Conservation (phyloP, 768 basidiomycete genomes). For the Albatrellus ellisii region DNA sequence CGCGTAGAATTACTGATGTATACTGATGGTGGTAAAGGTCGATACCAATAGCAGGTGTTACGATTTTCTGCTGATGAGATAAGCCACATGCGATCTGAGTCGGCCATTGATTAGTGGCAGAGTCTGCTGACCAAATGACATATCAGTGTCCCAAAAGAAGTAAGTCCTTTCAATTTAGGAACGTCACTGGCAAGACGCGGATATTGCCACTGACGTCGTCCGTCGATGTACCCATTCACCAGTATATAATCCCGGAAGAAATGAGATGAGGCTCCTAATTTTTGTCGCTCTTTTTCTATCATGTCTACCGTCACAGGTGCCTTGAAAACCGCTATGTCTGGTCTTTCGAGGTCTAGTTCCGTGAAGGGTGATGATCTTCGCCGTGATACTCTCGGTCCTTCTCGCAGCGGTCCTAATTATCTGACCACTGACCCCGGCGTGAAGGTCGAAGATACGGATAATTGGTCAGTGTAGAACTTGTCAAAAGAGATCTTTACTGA, state of each 20-base stretch:
- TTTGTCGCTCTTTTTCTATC: slow-evolving; percentile 12
- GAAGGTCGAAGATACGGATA: slow-evolving; percentile 47
- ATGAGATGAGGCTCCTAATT: too few relatives aligned
- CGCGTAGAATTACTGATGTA: too few relatives aligned
- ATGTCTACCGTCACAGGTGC: slow-evolving; percentile 3
- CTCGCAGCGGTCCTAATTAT: slow-evolving; percentile 10
- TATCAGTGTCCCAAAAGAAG: too few relatives aligned
- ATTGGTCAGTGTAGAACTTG: slow-evolving; percentile 31
- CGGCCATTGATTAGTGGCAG: too few relatives aligned
- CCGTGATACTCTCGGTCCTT: slow-evolving; percentile 21
- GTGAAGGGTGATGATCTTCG: slow-evolving; percentile 18
- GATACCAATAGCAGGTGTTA: too few relatives aligned
- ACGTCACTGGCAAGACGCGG: too few relatives aligned
- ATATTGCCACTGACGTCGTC: background rate
- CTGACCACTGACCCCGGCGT: slow-evolving; percentile 55
- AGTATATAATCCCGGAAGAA: background rate
- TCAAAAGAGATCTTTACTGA: background rate
- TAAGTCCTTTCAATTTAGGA: too few relatives aligned
- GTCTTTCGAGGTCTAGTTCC: background rate
- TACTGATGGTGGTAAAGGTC: too few relatives aligned
- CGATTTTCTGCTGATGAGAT: too few relatives aligned
- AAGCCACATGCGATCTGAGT: too few relatives aligned
- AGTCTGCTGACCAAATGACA: too few relatives aligned
- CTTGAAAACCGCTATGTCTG: slow-evolving; percentile 9
- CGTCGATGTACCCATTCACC: background rate